Percentiles rank a stretch among this genome's conserved stretches.
Evolutionary conservation across 2,329 filamentous ascomycete genomes (phyloP).

Genomic region (Colletotrichum agaves): DNA sequence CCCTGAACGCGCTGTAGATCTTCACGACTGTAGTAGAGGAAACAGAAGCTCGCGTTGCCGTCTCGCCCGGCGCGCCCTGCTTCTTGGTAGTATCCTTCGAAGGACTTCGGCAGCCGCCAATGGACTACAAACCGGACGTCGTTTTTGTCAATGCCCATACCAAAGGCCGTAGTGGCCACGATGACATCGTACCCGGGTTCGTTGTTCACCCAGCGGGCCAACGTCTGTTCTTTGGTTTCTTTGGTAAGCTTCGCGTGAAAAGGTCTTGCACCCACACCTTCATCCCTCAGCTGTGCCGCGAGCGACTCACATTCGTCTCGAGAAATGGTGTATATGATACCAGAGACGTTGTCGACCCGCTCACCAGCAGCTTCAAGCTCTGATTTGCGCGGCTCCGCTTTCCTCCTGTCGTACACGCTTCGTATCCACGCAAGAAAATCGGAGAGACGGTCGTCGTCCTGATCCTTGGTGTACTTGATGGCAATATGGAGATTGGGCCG

Average conservation of each 20-base stretch:
- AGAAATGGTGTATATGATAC: conserved; percentile 84
- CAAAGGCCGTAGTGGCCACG: conserved; percentile 94
- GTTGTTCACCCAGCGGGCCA: conserved; percentile 78
- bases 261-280: conserved; percentile 78
- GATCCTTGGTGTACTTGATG: conserved; percentile 82
- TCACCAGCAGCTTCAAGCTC: conserved; percentile 67
- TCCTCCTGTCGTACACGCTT: conserved; percentile 75
- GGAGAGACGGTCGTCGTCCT: conserved; percentile 75
- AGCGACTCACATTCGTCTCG: conserved; percentile 80
- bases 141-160: conserved; percentile 97
- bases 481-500: conserved; percentile 91
- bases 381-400: conserved; percentile 64
- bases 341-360: conserved; percentile 72
- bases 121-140: conserved; percentile 95
- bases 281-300: conserved; percentile 70
- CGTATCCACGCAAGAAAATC: conserved; percentile 83
- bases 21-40: conserved; percentile 90
- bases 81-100: conserved; percentile 97
- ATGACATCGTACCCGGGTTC: conserved; percentile 86
- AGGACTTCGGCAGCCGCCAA: conserved; percentile 93
- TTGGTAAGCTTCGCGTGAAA: conserved; percentile 78
- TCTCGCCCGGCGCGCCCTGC: conserved; percentile 91
- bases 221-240: conserved; percentile 75
- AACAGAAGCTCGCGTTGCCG: conserved; percentile 85
- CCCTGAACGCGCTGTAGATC: conserved; percentile 80